These are phyloP conservation scores for Pterocarpus macrocarpus DNA, from an alignment of 306 rosid species.

Conservation along the genomic window DNA sequence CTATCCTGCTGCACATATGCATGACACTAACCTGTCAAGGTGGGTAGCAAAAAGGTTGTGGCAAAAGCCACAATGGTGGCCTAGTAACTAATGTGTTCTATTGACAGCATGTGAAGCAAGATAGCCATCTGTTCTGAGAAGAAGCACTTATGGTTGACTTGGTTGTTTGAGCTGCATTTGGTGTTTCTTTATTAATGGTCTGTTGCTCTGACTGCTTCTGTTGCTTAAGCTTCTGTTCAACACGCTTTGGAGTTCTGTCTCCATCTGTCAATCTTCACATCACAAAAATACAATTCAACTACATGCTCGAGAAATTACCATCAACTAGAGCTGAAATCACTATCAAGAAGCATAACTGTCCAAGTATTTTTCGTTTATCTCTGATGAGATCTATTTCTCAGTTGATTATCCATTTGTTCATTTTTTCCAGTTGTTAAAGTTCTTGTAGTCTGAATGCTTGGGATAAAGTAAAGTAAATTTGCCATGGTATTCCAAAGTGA, in stretches of 20 bases:
- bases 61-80: background rate
- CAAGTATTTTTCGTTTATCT: background rate
- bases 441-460: too few relatives aligned
- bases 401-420: background rate
- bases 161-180: slow-evolving; percentile 38
- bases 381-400: slow-evolving; percentile 1
- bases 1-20: slow-evolving; percentile 27
- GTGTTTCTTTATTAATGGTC: slow-evolving; percentile 40
- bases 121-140: slow-evolving; percentile 51
- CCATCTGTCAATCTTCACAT: slow-evolving; percentile 61
- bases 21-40: slow-evolving; percentile 31
- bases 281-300: slow-evolving; percentile 39
- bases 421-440: background rate
- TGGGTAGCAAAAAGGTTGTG: slow-evolving; percentile 23
- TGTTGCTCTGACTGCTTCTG: slow-evolving; percentile 21
- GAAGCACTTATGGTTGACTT: slow-evolving; percentile 16
- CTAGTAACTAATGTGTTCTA: slow-evolving; percentile 30
- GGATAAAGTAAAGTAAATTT: too few relatives aligned
- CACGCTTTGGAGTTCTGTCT: slow-evolving; percentile 43
- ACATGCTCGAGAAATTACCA: slow-evolving; percentile 28
- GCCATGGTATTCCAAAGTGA: too few relatives aligned
- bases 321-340: background rate
- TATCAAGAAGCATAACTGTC: background rate
- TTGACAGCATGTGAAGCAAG: slow-evolving; percentile 69
- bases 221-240: slow-evolving; percentile 40